Percentiles rank a stretch among this genome's conserved stretches.
phyloP scores from a whole-genome alignment of 257 asterid species.

The Solanum etuberosum region DNA sequence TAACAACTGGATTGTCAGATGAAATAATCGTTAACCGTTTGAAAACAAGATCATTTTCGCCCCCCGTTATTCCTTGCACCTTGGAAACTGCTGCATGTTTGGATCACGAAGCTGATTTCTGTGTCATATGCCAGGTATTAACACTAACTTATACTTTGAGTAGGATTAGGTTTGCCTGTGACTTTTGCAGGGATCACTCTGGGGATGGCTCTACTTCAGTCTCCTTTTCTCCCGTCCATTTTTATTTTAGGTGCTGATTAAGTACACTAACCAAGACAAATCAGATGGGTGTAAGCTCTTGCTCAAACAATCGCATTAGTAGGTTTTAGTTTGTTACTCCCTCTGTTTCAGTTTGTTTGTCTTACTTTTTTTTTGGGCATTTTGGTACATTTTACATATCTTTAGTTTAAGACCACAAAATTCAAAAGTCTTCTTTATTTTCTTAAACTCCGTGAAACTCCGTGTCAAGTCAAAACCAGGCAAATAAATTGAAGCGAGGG shows the following conservation, averaged over 20 bases:
- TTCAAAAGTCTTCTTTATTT: background rate
- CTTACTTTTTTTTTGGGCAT: too few species aligned
- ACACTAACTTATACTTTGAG: background rate
- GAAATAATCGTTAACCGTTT: constrained; percentile 31
- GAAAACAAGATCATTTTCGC: constrained; percentile 42
- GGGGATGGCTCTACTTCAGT: background rate
- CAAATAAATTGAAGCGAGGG: background rate
- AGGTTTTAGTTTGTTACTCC: background rate
- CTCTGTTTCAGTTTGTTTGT: background rate
- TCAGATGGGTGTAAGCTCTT: background rate
- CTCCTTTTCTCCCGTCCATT: background rate
- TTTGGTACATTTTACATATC: background rate
- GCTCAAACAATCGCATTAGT: background rate
- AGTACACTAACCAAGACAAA: background rate
- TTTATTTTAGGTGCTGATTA: background rate
- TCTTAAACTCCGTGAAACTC: background rate
- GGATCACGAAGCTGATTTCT: constrained; percentile 44
- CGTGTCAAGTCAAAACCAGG: background rate
- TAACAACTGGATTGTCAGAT: constrained; percentile 64
- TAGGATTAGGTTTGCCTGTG: background rate
- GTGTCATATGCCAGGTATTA: constrained; percentile 78
- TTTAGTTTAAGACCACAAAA: background rate
- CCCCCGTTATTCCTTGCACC: constrained; percentile 9
- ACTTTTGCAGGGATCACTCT: background rate
- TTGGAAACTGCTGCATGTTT: constrained; percentile 17